Base-by-base conservation (phyloP, 2,329 filamentous ascomycete genomes). In the Hypoxylon sp. region DNA sequence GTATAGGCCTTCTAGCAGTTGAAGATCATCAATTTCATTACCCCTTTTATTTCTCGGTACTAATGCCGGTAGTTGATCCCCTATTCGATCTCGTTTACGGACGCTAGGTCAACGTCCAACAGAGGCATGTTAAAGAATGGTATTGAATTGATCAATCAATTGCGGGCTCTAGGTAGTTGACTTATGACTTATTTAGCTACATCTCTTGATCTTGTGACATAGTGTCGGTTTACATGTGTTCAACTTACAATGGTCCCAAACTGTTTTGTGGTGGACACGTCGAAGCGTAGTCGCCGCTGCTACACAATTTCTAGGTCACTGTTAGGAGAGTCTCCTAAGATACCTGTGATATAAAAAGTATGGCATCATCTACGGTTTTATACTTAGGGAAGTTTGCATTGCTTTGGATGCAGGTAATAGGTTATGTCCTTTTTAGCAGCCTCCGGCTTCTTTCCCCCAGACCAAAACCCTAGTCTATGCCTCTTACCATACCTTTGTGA, bases 21-120 rank as follows among this genome's bases (percentile, higher is more conserved):
- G 27, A 10, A 55, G 55, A 64, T 64, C 40, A n/a, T 64, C 55
- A 55, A 59, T 59, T n/a, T n/a, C 10, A 64, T 64, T 59, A 22
- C 61, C 25, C 48, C 48, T 35, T 59, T 59, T 37, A 59, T 48
- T 48, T 35, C 40, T 40, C n/a, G 22, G 11, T 10, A 37, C 20
- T 14, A 27, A 35, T 35, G 40, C 35, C 42, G 40, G 17, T 57
- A 44, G 31, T 48, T 48, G 17, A 48, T 48, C 20, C 10, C 35
- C 40, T 40, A 30, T 46, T 57, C 11, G 31, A n/a, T 14, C 6
- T 46, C 11, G 7, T 33, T 20, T 3, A 22, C n/a, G 2, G 20
- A 33, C 14, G n/a, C 25, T 57, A 42, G 30, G 7, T 57, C 25
- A 17, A 31, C 27, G 5, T 22, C 8, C 20, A 40, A 40, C 20